phyloP scores from a whole-genome alignment of 352 stramenopile species.

The Phytophthora ohioensis region DNA sequence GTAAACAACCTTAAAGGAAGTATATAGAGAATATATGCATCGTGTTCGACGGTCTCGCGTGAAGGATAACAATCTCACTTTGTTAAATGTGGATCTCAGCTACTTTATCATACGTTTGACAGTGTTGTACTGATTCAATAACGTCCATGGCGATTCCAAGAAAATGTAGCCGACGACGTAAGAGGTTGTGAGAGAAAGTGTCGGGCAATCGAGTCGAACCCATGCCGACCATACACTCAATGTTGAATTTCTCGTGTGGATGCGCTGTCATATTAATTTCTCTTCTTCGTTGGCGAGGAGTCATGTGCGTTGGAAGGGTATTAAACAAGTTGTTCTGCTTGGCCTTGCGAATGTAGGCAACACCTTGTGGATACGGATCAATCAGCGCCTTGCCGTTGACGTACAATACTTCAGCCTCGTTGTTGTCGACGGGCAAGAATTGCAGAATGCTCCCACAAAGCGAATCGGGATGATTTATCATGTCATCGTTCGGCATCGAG shows the following conservation, averaged over 20 bases:
- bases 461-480: too few species aligned
- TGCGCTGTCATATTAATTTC: slow-evolving; percentile 20
- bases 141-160: slow-evolving; percentile 3
- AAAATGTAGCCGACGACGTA: slow-evolving; percentile 5
- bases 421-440: too few species aligned
- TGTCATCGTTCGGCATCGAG: too few species aligned
- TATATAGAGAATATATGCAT: background rate
- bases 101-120: slow-evolving; percentile 3
- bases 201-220: slow-evolving; percentile 37
- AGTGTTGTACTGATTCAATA: slow-evolving; percentile 7
- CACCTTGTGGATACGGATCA: too few species aligned
- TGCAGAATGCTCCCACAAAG: too few species aligned
- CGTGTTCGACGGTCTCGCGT: background rate
- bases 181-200: background rate
- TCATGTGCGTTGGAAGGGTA: slow-evolving; percentile 55
- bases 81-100: background rate
- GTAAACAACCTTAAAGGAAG: background rate
- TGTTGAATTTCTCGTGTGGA: slow-evolving; percentile 29
- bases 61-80: background rate
- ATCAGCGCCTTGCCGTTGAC: too few species aligned
- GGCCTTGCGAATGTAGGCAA: slow-evolving; percentile 19
- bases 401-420: too few species aligned
- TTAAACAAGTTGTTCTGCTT: slow-evolving; percentile 56
- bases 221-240: slow-evolving; percentile 57
- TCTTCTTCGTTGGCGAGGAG: slow-evolving; percentile 42